Base-by-base conservation (phyloP, 1,139 yeast species). In the Kluyveromyces marxianus region DNA sequence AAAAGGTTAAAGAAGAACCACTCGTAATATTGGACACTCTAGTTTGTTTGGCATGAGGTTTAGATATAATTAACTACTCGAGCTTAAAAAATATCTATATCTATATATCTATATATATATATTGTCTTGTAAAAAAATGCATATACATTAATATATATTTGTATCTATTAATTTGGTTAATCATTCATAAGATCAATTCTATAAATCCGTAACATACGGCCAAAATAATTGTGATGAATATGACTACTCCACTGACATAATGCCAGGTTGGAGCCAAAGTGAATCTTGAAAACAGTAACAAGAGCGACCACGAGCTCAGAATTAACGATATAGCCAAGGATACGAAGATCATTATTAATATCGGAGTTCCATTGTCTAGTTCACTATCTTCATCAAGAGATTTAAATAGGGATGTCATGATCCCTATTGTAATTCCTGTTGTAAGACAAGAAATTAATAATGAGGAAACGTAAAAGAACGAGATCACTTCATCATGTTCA, bases 391-490 rank as follows among this genome's bases (percentile, higher is more conserved):
- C 57, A 4, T 52, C 29, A 54, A 61, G 44, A 41, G 51, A 58
- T 50, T 60, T 55, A 53, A 73, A 69, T 21, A 62, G 35, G 2
- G 69, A 63, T 6, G 69, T 54, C 6, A 75, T 65, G 31, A 74
- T 71, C 1, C 79, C 77, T 27, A 75, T 59, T 2, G 77, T 68
- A 28, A 76, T 65, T 4, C 75, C 74, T 1, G 75, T 67, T n/a
- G 72, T 67, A 3, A 77, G 56, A 10, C 72, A 68, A 3, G 80
- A 64, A 3, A 74, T 52, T 10, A 74, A 57, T 39, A 74, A 55
- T 14, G 72, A 59, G 1, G 71, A 57, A 36, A 74, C 52, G 52
- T 76, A 77, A 36, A 77, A 55, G 46, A 74, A 69, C 1, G 78
- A 66, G 10, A 77, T 52, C 4, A 76, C 73, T 34, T 66, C 65